These are phyloP conservation scores for Platismatia glauca DNA, from an alignment of 495 filamentous ascomycete genomes.

Conservation along the genomic window DNA sequence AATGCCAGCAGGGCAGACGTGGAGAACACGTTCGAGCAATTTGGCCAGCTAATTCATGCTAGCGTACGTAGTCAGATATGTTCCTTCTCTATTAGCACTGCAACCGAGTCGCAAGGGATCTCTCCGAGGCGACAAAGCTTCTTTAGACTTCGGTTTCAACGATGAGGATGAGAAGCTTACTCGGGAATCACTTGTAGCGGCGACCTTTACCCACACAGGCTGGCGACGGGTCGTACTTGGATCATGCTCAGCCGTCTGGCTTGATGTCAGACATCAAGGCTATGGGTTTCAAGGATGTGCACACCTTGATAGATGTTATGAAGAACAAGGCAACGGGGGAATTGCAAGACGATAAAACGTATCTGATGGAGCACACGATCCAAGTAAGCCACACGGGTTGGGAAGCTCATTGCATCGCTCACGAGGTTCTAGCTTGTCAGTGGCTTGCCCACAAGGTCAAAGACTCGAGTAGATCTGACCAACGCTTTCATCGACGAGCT, in stretches of 20 bases:
- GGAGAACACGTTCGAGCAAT: conserved; percentile 47
- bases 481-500: conserved; percentile 62
- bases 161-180: neutral
- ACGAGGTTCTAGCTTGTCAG: conserved; percentile 46
- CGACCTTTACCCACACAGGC: conserved; percentile 58
- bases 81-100: neutral
- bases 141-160: neutral
- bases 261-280: conserved; percentile 55
- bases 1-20: conserved; percentile 35
- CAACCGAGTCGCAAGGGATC: neutral
- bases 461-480: conserved; percentile 54
- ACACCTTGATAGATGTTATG: conserved; percentile 46
- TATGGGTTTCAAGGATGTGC: conserved; percentile 50
- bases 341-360: conserved; percentile 58
- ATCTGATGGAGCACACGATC: conserved; percentile 53
- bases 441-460: conserved; percentile 53
- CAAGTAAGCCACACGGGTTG: conserved; percentile 6
- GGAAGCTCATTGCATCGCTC: neutral
- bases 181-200: conserved; percentile 21
- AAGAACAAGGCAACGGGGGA: conserved; percentile 47
- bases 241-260: conserved; percentile 45
- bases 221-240: conserved; percentile 50
- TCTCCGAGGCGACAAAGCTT: neutral
- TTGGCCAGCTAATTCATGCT: conserved; percentile 56
- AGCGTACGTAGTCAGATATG: conserved; percentile 22